These are phyloP conservation scores for Ustilago shanxiensis DNA, from an alignment of 1,284 basidiomycete species.

Conservation along the genomic window DNA sequence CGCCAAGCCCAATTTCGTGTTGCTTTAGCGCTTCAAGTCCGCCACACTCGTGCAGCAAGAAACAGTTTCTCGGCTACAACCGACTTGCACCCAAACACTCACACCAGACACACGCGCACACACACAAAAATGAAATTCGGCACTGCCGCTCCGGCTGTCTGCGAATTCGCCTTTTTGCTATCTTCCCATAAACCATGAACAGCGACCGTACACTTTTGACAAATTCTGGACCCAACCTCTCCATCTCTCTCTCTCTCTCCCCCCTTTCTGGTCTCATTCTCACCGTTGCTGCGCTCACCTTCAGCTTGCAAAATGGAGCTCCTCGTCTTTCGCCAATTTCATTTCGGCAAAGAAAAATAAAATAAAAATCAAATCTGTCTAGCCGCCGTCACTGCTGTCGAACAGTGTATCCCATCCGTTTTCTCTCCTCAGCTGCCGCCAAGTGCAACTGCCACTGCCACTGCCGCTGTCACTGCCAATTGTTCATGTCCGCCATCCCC, in stretches of 20 bases:
- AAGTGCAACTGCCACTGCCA: background rate
- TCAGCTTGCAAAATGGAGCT: slow-evolving; percentile 22
- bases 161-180: background rate
- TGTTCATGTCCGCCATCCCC: background rate
- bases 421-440: background rate
- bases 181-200: background rate
- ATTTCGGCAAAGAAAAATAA: background rate
- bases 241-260: no score
- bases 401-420: background rate
- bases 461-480: background rate
- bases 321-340: background rate
- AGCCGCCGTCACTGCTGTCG: slow-evolving; percentile 8
- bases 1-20: background rate
- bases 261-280: background rate
- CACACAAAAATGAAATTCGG: no score
- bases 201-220: background rate
- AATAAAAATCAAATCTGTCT: background rate
- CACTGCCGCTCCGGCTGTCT: slow-evolving; percentile 4
- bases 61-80: slow-evolving; percentile 13
- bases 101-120: no score
- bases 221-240: background rate
- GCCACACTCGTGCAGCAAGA: slow-evolving; percentile 1
- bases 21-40: background rate
- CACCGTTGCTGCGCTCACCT: slow-evolving; percentile 8
- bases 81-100: background rate